A percentile compares a stretch with the other conserved stretches of the same genome.
These are phyloP conservation scores for Sungouiozyma ichnusensis DNA, from an alignment of 805 yeast species.

Conservation along the genomic window DNA sequence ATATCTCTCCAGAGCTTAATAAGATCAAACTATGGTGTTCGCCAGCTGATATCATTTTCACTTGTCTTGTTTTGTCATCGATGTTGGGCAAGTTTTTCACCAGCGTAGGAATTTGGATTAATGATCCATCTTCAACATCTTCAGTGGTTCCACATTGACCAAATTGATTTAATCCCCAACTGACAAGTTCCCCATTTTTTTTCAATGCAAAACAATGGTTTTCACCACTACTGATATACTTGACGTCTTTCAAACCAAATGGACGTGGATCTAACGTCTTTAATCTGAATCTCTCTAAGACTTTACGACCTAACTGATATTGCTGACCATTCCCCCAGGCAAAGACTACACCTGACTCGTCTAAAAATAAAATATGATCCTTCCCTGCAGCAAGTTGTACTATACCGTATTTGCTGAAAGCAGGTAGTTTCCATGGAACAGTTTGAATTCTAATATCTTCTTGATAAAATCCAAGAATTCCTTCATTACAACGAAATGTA, in stretches of 20 bases:
- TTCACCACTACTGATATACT: constrained; percentile 83
- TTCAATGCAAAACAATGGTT: constrained; percentile 92
- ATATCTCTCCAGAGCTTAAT: constrained; percentile 60
- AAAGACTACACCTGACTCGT: constrained; percentile 72
- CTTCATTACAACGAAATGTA: constrained; percentile 88
- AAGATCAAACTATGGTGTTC: constrained; percentile 88
- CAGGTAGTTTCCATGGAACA: constrained; percentile 51
- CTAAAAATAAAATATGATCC: constrained; percentile 81
- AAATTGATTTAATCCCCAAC: constrained; percentile 96
- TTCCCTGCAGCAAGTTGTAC: constrained; percentile 86
- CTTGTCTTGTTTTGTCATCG: constrained; percentile 39
- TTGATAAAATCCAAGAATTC: constrained; percentile 67
- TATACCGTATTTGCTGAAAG: constrained; percentile 43
- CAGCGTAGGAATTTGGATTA: constrained; percentile 65
- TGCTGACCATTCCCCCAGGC: constrained; percentile 99
- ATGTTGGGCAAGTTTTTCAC: constrained; percentile 41
- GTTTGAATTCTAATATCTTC: constrained; percentile 53
- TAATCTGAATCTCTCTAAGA: constrained; percentile 66
- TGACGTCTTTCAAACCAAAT: constrained; percentile 71
- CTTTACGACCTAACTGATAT: constrained; percentile 79
- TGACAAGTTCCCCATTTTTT: constrained; percentile 52
- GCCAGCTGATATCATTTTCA: constrained; percentile 68
- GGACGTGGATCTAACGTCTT: constrained; percentile 71
- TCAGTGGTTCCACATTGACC: constrained; percentile 89
- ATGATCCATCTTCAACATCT: constrained; percentile 74